A percentile compares a stretch with the other conserved stretches of the same genome.
Conservation (phyloP, 2,329 filamentous ascomycete species). For the Sclerotinia trifoliorum region DNA sequence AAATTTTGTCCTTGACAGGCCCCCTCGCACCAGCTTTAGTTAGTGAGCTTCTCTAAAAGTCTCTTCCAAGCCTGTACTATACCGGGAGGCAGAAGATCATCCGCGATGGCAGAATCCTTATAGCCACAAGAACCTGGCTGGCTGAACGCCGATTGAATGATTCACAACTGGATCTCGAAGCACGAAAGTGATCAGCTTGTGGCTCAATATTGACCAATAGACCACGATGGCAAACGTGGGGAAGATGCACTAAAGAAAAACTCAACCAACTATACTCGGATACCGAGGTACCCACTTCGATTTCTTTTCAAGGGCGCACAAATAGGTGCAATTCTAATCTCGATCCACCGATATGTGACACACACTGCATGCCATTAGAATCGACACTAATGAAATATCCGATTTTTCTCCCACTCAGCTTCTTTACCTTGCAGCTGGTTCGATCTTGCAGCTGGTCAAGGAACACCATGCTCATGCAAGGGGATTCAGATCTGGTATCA, state of each 20-base stretch:
- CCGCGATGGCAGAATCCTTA: neutral
- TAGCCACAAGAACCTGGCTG: neutral
- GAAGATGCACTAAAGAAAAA: neutral
- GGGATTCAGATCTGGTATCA: neutral
- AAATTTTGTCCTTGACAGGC: neutral
- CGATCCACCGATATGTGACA: neutral
- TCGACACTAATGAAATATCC: neutral
- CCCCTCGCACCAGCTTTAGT: neutral
- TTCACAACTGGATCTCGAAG: neutral
- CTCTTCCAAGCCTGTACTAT: neutral
- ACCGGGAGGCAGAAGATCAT: neutral
- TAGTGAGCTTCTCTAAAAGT: neutral
- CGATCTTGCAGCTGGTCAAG: neutral
- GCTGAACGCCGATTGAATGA: neutral
- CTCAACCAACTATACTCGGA: neutral
- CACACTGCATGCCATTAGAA: neutral
- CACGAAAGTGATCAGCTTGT: neutral
- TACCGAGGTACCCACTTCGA: neutral
- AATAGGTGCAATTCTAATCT: neutral
- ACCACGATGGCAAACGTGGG: neutral
- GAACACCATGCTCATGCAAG: neutral
- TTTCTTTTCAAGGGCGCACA: neutral
- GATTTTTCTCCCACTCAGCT: neutral
- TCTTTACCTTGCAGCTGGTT: neutral
- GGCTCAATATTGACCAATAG: neutral